Base-by-base conservation (phyloP, 192 early-diverging fungal species). In the Coemansia sp. region DNA sequence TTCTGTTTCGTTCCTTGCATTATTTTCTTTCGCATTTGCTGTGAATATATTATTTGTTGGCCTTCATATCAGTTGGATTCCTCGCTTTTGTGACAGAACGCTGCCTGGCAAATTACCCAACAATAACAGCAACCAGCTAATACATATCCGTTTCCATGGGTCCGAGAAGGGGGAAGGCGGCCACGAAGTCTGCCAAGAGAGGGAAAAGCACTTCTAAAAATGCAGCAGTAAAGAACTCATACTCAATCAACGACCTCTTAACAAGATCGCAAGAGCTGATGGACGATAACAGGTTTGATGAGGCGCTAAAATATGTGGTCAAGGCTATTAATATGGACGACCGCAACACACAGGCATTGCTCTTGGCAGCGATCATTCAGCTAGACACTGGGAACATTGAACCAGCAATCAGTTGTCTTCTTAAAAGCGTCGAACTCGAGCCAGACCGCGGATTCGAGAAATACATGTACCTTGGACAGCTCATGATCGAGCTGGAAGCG, bases 391-490 rank as follows among this genome's bases (percentile, higher is more conserved):
- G 86, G 62, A 74, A 87, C 26, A 86, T 89, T 59, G 88, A 88
- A 33, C 83, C 86, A 35, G 91, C 90, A 23, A 61, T 81, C 78
- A 79, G 85, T 85, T 73, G 89, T 89, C 60, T 81, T 26, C 36
- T 71, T 30, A 69, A 68, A 4, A 78, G 84, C 55, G 89, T 90
- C 34, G 81, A 87, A 65, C 73, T 93, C n/a, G 81, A 81, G 57
- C 90, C 91, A 23, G 84, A 91, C 34, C 73, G 77, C 45, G 89
- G 90, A 23, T 87, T 88, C 64, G 85, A 86, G 64, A 91, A 92
- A 75, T 97, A 92, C 84, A 89, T 98, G 87, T 94, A 96, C 72
- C 83, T 98, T 41, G 91, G 92, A 35, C 91, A 92, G 78, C 71
- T 92, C 62, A 85, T 87, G 6, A 76, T 85, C 18, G 88, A 88